Evolutionary conservation across 306 rosid genomes (phyloP).

Genomic region (Elaeagnus macrophylla): DNA sequence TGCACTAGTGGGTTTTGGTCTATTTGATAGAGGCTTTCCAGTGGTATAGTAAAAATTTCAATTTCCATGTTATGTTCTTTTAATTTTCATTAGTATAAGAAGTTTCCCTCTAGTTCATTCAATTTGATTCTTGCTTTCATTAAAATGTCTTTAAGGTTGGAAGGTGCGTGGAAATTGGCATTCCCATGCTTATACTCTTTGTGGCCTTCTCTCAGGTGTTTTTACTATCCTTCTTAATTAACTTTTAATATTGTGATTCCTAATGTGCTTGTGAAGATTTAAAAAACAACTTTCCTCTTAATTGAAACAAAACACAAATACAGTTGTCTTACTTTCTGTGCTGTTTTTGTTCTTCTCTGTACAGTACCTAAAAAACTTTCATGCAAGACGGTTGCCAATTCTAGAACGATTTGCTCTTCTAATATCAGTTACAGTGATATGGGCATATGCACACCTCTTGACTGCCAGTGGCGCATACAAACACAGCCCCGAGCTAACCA

Average conservation of each 20-base stretch:
- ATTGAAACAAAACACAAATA: neutral
- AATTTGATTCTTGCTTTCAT: slow-evolving; percentile 6
- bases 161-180: slow-evolving; percentile 87
- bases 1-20: neutral
- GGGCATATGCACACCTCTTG: slow-evolving; percentile 99
- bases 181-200: slow-evolving; percentile 85
- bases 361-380: slow-evolving; percentile 85
- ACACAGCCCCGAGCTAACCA: slow-evolving; percentile 70
- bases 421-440: slow-evolving; percentile 74
- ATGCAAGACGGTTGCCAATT: slow-evolving; percentile 56
- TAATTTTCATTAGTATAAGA: slow-evolving; percentile 1
- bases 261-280: too few species aligned
- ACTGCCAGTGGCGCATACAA: slow-evolving; percentile 93
- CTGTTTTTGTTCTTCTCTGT: slow-evolving; percentile 9
- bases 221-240: neutral
- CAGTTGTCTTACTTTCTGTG: slow-evolving; percentile 10
- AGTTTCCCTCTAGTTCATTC: neutral
- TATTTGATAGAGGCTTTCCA: neutral
- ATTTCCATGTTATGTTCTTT: neutral
- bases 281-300: too few species aligned
- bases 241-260: too few species aligned
- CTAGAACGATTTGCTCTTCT: slow-evolving; percentile 85
- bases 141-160: slow-evolving; percentile 55
- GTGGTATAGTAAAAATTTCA: neutral
- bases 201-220: slow-evolving; percentile 77